These are phyloP conservation scores for Aureobasidium subglaciale DNA, from an alignment of 2,329 filamentous ascomycete genomes.

Conservation along the genomic window DNA sequence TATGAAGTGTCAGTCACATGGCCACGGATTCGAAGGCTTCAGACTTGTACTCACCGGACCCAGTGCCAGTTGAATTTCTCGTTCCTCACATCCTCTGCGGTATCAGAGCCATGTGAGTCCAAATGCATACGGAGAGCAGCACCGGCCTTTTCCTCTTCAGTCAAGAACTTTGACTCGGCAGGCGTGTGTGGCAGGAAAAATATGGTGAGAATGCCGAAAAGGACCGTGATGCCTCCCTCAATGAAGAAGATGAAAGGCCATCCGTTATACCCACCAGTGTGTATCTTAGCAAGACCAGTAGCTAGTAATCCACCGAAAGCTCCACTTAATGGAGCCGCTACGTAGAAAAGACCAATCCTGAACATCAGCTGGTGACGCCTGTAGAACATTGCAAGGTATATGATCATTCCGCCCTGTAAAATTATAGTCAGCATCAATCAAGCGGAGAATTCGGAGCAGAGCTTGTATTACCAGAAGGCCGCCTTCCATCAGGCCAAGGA, in stretches of 20 bases:
- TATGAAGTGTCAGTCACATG: too few species aligned
- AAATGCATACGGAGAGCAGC: constrained; percentile 24
- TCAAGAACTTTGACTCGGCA: constrained; percentile 36
- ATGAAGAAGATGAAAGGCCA: constrained; percentile 35
- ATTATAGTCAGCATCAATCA: not conserved
- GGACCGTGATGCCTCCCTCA: constrained; percentile 53
- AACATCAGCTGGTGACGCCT: constrained; percentile 35
- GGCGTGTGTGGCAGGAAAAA: constrained; percentile 49
- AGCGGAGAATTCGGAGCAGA: too few species aligned
- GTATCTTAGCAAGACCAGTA: constrained; percentile 35
- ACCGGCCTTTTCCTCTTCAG: constrained; percentile 21
- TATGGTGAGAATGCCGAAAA: constrained; percentile 48
- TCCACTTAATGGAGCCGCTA: constrained; percentile 25
- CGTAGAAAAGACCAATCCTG: constrained; percentile 33
- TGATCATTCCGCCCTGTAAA: constrained; percentile 23
- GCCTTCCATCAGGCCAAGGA: constrained; percentile 37
- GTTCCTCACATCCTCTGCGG: constrained; percentile 18
- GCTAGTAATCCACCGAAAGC: constrained; percentile 39
- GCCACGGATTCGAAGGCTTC: too few species aligned
- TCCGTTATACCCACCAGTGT: constrained; percentile 30
- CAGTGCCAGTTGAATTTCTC: constrained; percentile 22
- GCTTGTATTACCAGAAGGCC: constrained; percentile 28
- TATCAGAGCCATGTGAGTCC: constrained; percentile 20
- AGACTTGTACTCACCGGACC: too few species aligned
- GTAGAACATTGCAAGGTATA: constrained; percentile 39